Percentiles rank a stretch among this genome's conserved stretches.
These are phyloP conservation scores for Neoboletus subvelutipes DNA, from an alignment of 768 basidiomycete genomes.

Conservation along the genomic window DNA sequence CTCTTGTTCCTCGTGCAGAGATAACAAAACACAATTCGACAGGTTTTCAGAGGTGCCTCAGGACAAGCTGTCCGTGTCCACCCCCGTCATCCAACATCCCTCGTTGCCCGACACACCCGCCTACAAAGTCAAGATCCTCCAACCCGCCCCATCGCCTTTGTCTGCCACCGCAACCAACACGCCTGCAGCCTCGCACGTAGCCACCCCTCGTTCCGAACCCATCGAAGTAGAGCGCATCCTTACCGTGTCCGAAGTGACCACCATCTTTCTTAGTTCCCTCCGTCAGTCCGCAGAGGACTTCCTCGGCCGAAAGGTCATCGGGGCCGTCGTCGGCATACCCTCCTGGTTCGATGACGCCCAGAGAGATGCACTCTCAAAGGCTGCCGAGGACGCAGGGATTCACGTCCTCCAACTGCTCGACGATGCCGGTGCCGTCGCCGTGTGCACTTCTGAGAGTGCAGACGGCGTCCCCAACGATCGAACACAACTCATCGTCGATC, in stretches of 20 bases:
- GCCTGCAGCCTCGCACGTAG: conserved; percentile 62
- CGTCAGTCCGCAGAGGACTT: conserved; percentile 88
- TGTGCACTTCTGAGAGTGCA: conserved; percentile 49
- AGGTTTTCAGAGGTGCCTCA: conserved; percentile 78
- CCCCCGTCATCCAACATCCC: conserved; percentile 77
- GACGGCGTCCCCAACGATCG: conserved; percentile 54
- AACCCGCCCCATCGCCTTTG: conserved; percentile 71
- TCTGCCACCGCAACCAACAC: conserved; percentile 56
- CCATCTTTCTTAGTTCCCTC: conserved; percentile 83
- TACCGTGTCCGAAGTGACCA: conserved; percentile 78
- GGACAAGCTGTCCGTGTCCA: conserved; percentile 51
- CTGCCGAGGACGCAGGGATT: conserved; percentile 79
- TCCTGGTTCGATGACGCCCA: conserved; percentile 70
- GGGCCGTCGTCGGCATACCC: conserved; percentile 84
- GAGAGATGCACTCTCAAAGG: conserved; percentile 65
- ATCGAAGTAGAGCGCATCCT: conserved; percentile 64
- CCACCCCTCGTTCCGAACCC: conserved; percentile 77
- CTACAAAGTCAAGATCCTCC: conserved; percentile 80
- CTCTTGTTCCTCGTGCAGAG: not conserved
- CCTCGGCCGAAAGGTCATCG: conserved; percentile 73
- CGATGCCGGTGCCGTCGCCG: conserved; percentile 73
- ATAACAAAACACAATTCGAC: not conserved
- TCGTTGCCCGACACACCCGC: conserved; percentile 69
- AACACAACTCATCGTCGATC: conserved; percentile 78
- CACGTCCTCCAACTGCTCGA: conserved; percentile 84